Conservation (phyloP, 1,139 yeast genomes). For the Lizanozyma gosingica region DNA sequence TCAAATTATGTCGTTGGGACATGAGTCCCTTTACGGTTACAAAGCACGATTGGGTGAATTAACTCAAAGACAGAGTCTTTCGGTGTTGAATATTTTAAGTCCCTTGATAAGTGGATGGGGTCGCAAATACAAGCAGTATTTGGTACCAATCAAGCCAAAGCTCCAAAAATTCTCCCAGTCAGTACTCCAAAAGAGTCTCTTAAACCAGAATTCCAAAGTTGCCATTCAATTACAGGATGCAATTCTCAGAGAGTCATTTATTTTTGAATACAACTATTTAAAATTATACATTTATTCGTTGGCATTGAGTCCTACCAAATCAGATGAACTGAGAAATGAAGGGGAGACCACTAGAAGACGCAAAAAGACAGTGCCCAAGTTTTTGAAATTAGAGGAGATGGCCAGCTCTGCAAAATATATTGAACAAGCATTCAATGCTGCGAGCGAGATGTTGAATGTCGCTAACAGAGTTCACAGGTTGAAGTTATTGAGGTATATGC, state of each 20-base stretch:
- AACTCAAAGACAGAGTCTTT: conserved; percentile 58
- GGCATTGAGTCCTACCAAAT: conserved; percentile 45
- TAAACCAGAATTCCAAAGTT: conserved; percentile 28
- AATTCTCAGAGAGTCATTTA: conserved; percentile 61
- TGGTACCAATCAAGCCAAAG: conserved; percentile 38
- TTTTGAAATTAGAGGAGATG: conserved; percentile 58
- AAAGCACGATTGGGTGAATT: conserved; percentile 47
- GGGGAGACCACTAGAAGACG: conserved; percentile 8
- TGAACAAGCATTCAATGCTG: conserved; percentile 75
- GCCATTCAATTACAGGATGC: conserved; percentile 29
- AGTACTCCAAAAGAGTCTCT: conserved; percentile 13
- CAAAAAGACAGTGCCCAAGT: conserved; percentile 13
- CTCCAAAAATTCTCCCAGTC: conserved; percentile 1
- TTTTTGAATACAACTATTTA: conserved; percentile 78
- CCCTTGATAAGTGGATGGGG: conserved; percentile 80
- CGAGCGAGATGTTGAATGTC: conserved; percentile 67
- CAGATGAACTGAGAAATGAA: conserved; percentile 1
- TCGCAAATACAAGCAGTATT: conserved; percentile 45
- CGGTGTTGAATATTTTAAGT: conserved; percentile 61
- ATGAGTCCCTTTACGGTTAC: conserved; percentile 70
- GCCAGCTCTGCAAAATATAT: conserved; percentile 70
- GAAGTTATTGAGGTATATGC: conserved; percentile 64
- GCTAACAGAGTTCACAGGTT: conserved; percentile 64
- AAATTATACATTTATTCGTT: conserved; percentile 75
- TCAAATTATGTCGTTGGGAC: conserved; percentile 74